phyloP scores from a whole-genome alignment of 1,284 basidiomycete genomes.

The Malassezia nana region DNA sequence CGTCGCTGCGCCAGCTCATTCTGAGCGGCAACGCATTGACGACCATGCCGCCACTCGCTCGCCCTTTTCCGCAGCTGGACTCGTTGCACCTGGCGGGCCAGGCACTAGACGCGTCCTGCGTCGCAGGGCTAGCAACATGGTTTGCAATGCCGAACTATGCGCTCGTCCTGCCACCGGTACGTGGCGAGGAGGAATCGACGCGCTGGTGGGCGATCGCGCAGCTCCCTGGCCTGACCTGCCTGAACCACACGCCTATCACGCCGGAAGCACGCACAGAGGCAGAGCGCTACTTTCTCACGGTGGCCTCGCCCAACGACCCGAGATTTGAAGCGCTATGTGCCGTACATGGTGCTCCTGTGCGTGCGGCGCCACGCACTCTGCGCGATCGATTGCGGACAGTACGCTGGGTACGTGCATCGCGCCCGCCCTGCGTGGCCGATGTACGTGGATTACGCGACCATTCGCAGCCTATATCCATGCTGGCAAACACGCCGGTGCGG shows the following conservation, averaged over 20 bases:
- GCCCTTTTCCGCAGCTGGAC: conserved; percentile 50
- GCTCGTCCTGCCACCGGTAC: conserved; percentile 1
- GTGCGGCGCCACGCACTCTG: neutral
- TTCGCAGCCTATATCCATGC: neutral
- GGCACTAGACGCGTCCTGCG: conserved; percentile 58
- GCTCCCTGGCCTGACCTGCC: conserved; percentile 56
- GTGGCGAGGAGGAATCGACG: neutral
- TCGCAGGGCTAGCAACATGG: conserved; percentile 64
- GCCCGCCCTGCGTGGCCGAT: conserved; percentile 10
- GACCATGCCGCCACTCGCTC: conserved; percentile 42
- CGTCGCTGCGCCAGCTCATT: conserved; percentile 60
- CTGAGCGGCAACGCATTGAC: conserved; percentile 60
- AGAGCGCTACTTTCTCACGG: conserved; percentile 57
- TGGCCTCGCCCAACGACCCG: neutral
- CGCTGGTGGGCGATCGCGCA: conserved; percentile 64
- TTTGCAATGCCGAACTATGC: conserved; percentile 48
- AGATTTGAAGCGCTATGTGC: conserved; percentile 5
- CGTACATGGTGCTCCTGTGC: neutral
- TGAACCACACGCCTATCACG: conserved; percentile 66
- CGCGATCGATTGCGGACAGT: neutral
- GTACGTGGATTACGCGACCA: neutral
- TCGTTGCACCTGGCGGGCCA: conserved; percentile 63
- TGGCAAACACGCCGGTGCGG: conserved; percentile 27
- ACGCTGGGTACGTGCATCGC: neutral
- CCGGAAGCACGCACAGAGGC: conserved; percentile 68